Conservation (phyloP, 768 basidiomycete species). For the Mrakia frigida region DNA sequence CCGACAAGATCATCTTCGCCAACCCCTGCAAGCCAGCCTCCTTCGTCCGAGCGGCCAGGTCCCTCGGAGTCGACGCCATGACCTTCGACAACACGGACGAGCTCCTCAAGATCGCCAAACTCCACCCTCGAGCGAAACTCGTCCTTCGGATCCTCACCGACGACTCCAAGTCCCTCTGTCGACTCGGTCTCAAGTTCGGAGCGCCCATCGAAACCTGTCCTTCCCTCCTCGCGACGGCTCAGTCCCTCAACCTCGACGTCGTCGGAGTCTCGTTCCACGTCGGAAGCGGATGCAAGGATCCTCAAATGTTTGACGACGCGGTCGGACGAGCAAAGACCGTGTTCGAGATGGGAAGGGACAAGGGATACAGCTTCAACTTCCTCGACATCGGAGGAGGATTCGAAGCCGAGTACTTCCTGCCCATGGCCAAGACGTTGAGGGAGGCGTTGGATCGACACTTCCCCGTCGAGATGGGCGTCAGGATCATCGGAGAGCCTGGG, state of each 20-base stretch:
- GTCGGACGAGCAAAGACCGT: slow-evolving; percentile 71
- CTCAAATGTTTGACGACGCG: slow-evolving; percentile 82
- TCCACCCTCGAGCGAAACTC: slow-evolving; percentile 74
- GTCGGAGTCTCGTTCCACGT: slow-evolving; percentile 97
- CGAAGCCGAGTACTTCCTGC: slow-evolving; percentile 78
- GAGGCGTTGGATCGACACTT: slow-evolving; percentile 72
- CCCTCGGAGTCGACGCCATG: slow-evolving; percentile 79
- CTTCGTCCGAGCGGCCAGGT: slow-evolving; percentile 79
- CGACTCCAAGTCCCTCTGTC: slow-evolving; percentile 89
- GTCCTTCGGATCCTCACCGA: slow-evolving; percentile 96
- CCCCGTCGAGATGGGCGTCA: slow-evolving; percentile 59
- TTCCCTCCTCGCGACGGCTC: slow-evolving; percentile 69
- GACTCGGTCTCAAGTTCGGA: slow-evolving; percentile 94
- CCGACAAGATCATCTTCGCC: slow-evolving; percentile 87
- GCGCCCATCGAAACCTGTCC: slow-evolving; percentile 77
- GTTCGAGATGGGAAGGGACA: slow-evolving; percentile 78
- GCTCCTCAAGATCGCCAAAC: slow-evolving; percentile 80
- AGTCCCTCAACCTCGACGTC: slow-evolving; percentile 72
- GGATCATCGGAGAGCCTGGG: slow-evolving; percentile 92
- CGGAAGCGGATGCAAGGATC: slow-evolving; percentile 93
- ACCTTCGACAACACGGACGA: slow-evolving; percentile 98
- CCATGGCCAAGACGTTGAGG: slow-evolving; percentile 64
- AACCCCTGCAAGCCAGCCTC: slow-evolving; percentile 98
- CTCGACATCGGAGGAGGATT: slow-evolving; percentile 97
- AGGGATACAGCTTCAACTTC: slow-evolving; percentile 73